Percentiles rank a stretch among this genome's conserved stretches.
Evolutionary conservation across 2,329 filamentous ascomycete species (phyloP).

Genomic region (Scedosporium aurantiacum): DNA sequence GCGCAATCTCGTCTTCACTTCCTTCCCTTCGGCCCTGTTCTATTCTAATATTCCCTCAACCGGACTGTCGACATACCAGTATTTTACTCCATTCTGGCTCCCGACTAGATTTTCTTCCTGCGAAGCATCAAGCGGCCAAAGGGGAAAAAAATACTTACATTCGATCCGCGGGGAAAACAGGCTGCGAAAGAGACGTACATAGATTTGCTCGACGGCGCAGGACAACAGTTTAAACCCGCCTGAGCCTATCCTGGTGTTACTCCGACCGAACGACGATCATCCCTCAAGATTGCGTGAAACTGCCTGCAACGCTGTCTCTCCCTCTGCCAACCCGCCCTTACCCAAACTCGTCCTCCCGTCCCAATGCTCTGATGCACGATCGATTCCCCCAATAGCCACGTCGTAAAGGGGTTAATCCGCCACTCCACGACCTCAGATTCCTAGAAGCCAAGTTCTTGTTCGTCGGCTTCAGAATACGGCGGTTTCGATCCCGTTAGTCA

Average conservation of each 20-base stretch:
- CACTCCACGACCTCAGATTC: not conserved
- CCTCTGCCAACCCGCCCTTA: not conserved
- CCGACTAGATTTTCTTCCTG: not conserved
- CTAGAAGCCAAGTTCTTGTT: not conserved
- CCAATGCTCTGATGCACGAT: constrained; percentile 3
- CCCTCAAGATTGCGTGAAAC: constrained; percentile 3
- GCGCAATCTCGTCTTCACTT: not conserved
- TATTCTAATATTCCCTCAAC: not conserved
- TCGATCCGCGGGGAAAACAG: not conserved
- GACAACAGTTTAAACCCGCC: not conserved
- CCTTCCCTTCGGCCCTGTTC: not conserved
- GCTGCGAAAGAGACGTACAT: not conserved
- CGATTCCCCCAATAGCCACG: not conserved
- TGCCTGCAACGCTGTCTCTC: not conserved
- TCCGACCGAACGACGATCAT: constrained; percentile 3
- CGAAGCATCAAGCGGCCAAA: not conserved
- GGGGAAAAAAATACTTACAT: not conserved
- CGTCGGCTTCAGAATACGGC: not conserved
- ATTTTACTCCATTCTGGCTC: not conserved
- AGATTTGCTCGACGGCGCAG: not conserved
- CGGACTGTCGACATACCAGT: not conserved
- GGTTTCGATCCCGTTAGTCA: not conserved
- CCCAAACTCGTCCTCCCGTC: not conserved
- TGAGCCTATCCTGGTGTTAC: not conserved
- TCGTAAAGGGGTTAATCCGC: not conserved